Base-by-base conservation (phyloP, 331 rosid species). In the Quercus lobata region DNA sequence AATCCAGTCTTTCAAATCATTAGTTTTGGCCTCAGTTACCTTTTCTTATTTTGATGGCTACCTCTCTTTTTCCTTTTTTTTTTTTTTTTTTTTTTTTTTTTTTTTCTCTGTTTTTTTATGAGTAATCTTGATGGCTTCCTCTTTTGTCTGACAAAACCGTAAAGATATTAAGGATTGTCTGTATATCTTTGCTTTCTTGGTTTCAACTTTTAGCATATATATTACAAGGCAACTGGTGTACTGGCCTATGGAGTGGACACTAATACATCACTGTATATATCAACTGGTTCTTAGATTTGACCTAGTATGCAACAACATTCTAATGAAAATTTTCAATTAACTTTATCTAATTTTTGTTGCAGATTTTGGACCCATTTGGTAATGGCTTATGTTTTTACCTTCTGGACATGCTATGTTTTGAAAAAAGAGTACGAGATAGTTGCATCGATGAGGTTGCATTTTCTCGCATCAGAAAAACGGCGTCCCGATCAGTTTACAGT, bases 301-400 rank as follows among this genome's bases (percentile, higher is more conserved):
- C 72, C 53, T 35, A 68, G 46, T 35, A 9, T 35, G 72, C 72
- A 18, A 34, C 25, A 34, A 35, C 17, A 68, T 18, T 32, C 52
- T 49, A 7, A 19, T 68, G 15, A 68, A 14, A 75, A 71, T 65
- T 80, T 75, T 49, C 53, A 80, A 69, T 35, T 68, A 35, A 19
- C 7, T 56, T 22, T 76, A 68, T 80, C 5, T 44, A 73, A 84
- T 73, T 54, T 78, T 34, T 78, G 71, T 84, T 88, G 85, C 94
- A 95, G 99, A 88, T 95, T 95, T 83, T 95, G 97, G 99, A 91
- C 99, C 77, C 99, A 95, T 86, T 79, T 93, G 86, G 90, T 89
- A 76, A 95, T 95, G 98, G 98, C 98, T 53, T 95, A 95, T 87
- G 94, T 83, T 72, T 95, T 95, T 88, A 92, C 99, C 73, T 86